Percentiles rank a stretch among this genome's conserved stretches.
phyloP scores from a whole-genome alignment of 1,284 basidiomycete species.

The Trametes hirsuta region DNA sequence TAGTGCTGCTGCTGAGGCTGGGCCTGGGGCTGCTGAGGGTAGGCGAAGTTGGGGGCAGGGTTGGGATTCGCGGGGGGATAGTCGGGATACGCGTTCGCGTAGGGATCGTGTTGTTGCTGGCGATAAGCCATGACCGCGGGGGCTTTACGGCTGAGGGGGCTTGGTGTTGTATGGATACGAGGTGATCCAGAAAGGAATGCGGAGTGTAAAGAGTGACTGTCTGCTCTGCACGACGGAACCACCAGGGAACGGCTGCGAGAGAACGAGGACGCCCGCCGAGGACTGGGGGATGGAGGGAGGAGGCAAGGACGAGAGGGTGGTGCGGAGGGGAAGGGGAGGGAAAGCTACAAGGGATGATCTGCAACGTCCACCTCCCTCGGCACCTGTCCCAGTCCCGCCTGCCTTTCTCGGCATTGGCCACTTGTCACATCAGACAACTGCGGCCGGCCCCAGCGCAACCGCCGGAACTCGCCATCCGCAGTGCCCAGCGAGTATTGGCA shows the following conservation, averaged over 20 bases:
- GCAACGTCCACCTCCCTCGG: neutral
- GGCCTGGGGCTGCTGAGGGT: constrained; percentile 19
- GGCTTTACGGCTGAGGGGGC: neutral
- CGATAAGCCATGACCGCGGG: constrained; percentile 55
- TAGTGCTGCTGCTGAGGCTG: constrained; percentile 23
- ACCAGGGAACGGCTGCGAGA: constrained; percentile 26
- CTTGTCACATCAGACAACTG: constrained; percentile 4
- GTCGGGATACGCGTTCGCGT: constrained; percentile 33
- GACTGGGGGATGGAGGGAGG: constrained; percentile 11
- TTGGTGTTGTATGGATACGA: constrained; percentile 1
- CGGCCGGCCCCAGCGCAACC: neutral
- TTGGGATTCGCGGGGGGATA: constrained; percentile 41
- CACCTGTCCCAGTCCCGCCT: neutral
- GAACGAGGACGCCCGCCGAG: constrained; percentile 19
- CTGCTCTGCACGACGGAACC: constrained; percentile 26
- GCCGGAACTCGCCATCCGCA: too few relatives aligned
- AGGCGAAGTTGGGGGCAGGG: constrained; percentile 42
- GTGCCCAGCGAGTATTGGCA: too few relatives aligned
- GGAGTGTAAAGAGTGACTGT: constrained; percentile 22
- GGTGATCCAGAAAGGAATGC: constrained; percentile 15
- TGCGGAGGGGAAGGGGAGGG: constrained; percentile 6
- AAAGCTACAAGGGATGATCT: constrained; percentile 7
- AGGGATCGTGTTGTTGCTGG: constrained; percentile 53
- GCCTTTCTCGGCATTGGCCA: constrained; percentile 3
- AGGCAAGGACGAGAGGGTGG: constrained; percentile 3